A percentile compares a stretch with the other conserved stretches of the same genome.
phyloP scores from a whole-genome alignment of 2,329 filamentous ascomycete genomes.

The Talaromyces sp. region DNA sequence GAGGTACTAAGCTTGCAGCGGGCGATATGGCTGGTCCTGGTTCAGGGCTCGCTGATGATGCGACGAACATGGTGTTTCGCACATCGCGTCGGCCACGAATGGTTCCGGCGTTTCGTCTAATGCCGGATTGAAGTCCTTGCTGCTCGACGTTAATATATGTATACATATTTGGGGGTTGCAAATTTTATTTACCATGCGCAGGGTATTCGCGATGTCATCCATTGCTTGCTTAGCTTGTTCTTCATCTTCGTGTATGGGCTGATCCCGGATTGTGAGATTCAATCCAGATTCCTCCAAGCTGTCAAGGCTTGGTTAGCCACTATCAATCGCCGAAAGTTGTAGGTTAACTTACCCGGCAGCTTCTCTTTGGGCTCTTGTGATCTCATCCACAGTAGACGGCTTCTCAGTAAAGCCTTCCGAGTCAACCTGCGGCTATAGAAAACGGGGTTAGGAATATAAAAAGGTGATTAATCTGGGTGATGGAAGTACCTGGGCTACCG shows the following conservation, averaged over 20 bases:
- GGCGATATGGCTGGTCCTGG: constrained; percentile 3
- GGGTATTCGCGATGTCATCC: constrained; percentile 46
- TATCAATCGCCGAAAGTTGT: background rate
- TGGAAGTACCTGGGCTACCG: constrained; percentile 4
- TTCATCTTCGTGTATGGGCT: constrained; percentile 48
- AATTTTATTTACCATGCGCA: constrained; percentile 36
- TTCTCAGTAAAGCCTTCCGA: constrained; percentile 38
- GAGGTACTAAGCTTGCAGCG: background rate
- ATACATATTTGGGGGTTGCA: background rate
- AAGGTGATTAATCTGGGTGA: background rate
- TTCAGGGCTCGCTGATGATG: constrained; percentile 18
- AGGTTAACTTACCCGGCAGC: constrained; percentile 29
- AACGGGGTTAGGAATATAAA: constrained; percentile 12
- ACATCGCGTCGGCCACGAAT: constrained; percentile 85
- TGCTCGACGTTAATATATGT: constrained; percentile 19
- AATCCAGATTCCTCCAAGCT: constrained; percentile 41
- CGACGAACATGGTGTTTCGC: constrained; percentile 62
- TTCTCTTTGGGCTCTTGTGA: constrained; percentile 42
- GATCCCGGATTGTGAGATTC: constrained; percentile 46
- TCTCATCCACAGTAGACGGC: constrained; percentile 40
- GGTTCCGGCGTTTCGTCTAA: constrained; percentile 68
- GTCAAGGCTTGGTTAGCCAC: background rate
- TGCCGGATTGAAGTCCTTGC: constrained; percentile 46
- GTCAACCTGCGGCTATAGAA: constrained; percentile 27
- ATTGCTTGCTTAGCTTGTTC: constrained; percentile 45